These are phyloP conservation scores for Stachybotrys chartarum DNA, from an alignment of 2,329 filamentous ascomycete genomes.

Conservation along the genomic window DNA sequence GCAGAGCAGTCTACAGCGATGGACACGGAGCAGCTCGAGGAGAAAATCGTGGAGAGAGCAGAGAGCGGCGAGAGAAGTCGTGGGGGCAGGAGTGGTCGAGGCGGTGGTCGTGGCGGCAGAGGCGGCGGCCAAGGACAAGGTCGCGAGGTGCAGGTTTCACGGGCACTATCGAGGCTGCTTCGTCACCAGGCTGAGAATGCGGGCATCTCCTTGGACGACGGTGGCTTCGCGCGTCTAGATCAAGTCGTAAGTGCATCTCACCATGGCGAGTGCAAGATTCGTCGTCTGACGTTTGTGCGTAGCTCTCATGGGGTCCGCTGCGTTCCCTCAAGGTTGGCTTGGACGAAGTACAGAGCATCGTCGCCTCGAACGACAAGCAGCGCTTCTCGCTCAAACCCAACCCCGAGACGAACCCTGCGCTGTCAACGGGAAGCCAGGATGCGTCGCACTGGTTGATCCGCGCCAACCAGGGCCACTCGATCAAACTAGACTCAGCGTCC, in stretches of 20 bases:
- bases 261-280: neutral
- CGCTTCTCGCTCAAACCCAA: slow-evolving; percentile 72
- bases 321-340: slow-evolving; percentile 67
- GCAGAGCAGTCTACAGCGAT: neutral
- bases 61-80: slow-evolving; percentile 10
- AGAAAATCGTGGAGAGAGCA: neutral
- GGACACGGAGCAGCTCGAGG: neutral
- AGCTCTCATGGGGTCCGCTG: slow-evolving; percentile 52
- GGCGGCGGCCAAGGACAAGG: slow-evolving; percentile 22
- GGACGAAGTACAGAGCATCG: slow-evolving; percentile 62
- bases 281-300: slow-evolving; percentile 3
- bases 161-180: slow-evolving; percentile 45
- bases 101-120: slow-evolving; percentile 19
- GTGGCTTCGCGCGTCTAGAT: slow-evolving; percentile 53
- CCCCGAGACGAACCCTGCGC: slow-evolving; percentile 15
- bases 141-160: slow-evolving; percentile 44
- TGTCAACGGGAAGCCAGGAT: slow-evolving; percentile 27
- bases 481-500: slow-evolving; percentile 64
- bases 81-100: slow-evolving; percentile 8
- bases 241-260: slow-evolving; percentile 43
- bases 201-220: slow-evolving; percentile 48
- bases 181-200: slow-evolving; percentile 50
- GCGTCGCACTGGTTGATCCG: slow-evolving; percentile 76
- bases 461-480: slow-evolving; percentile 90
- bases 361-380: slow-evolving; percentile 78